Conservation (phyloP, 1,284 basidiomycete species). For the Coniophora puteana region DNA sequence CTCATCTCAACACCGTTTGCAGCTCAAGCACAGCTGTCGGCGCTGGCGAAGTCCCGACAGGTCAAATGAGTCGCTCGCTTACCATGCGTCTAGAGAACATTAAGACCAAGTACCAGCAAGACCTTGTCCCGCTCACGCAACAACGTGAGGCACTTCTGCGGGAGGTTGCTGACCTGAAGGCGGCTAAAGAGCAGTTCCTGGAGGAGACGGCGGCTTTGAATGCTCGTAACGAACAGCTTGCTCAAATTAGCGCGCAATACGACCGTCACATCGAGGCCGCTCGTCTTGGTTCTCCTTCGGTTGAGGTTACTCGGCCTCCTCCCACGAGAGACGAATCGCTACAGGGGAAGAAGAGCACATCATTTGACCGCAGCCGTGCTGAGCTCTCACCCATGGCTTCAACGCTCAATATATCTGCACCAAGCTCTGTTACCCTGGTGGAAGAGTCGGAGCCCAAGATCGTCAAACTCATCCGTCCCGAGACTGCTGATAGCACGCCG, state of each 20-base stretch:
- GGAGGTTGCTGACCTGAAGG: constrained; percentile 86
- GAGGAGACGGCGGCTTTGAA: constrained; percentile 91
- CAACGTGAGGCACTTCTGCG: constrained; percentile 78
- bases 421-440: constrained; percentile 20
- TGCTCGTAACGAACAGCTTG: constrained; percentile 89
- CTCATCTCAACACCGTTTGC: constrained; percentile 7
- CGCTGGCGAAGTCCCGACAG: constrained; percentile 37
- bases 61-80: constrained; percentile 68
- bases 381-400: constrained; percentile 22
- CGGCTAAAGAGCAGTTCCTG: constrained; percentile 81
- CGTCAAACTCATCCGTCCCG: constrained; percentile 18
- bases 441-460: constrained; percentile 28
- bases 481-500: constrained; percentile 31
- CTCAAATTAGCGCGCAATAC: constrained; percentile 81
- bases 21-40: constrained; percentile 18
- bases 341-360: constrained; percentile 30
- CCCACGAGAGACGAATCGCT: constrained; percentile 15
- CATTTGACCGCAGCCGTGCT: constrained; percentile 30
- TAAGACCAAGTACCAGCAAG: constrained; percentile 84
- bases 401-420: constrained; percentile 23
- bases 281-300: constrained; percentile 33
- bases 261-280: constrained; percentile 65
- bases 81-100: constrained; percentile 87
- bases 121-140: constrained; percentile 80
- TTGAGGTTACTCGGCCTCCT: constrained; percentile 22